Evolutionary conservation across 495 filamentous ascomycete genomes (phyloP).

Genomic region (Penicillium ochrochloron): DNA sequence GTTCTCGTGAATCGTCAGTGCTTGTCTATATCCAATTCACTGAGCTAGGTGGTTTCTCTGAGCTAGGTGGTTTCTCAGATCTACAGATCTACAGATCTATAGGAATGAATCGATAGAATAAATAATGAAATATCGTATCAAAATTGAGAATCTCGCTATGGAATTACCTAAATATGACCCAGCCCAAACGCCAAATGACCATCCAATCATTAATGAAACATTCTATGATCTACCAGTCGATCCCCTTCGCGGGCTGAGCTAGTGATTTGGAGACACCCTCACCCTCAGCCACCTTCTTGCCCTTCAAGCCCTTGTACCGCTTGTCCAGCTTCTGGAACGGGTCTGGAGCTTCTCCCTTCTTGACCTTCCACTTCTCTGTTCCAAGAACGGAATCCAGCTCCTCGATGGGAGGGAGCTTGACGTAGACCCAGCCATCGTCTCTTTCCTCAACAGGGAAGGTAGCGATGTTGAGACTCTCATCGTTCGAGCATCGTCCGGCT

Average conservation of each 20-base stretch:
- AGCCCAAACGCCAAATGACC: neutral
- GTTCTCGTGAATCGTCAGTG: neutral
- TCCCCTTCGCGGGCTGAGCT: constrained; percentile 53
- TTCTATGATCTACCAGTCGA: constrained; percentile 65
- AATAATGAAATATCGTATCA: neutral
- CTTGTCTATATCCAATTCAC: neutral
- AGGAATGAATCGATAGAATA: neutral
- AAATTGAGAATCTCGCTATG: neutral
- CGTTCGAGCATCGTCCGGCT: constrained; percentile 77
- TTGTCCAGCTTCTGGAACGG: constrained; percentile 73
- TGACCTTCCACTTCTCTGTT: constrained; percentile 83
- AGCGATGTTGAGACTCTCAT: constrained; percentile 77
- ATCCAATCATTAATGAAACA: neutral
- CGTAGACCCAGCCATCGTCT: constrained; percentile 79
- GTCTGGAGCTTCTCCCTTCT: constrained; percentile 66
- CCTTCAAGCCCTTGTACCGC: constrained; percentile 61
- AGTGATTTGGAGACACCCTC: constrained; percentile 46
- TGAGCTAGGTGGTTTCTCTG: neutral
- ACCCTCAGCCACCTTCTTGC: constrained; percentile 59
- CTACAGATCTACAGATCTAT: neutral
- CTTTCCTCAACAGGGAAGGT: constrained; percentile 84
- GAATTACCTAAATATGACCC: neutral
- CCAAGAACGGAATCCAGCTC: constrained; percentile 85
- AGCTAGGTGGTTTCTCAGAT: neutral
- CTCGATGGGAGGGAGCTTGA: constrained; percentile 82